These are phyloP conservation scores for Beauveria brongniartii DNA, from an alignment of 2,329 filamentous ascomycete genomes.

Conservation along the genomic window DNA sequence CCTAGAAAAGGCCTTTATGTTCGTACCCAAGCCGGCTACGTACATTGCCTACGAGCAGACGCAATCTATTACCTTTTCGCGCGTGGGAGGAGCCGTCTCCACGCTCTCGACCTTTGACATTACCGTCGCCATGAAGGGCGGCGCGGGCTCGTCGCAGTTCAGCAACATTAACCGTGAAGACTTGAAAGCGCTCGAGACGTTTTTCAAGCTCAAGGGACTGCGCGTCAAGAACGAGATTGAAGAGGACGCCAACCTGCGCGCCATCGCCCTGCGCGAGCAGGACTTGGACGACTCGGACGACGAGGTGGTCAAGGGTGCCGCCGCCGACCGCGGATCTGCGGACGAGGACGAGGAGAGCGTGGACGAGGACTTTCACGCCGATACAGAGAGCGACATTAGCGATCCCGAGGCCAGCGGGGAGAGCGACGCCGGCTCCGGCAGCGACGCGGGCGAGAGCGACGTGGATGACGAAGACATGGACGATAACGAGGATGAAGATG, in stretches of 20 bases:
- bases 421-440: constrained; percentile 54
- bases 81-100: constrained; percentile 87
- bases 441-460: constrained; percentile 40
- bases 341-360: constrained; percentile 94
- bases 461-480: constrained; percentile 37
- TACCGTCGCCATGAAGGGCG: constrained; percentile 80
- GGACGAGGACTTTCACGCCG: constrained; percentile 91
- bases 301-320: constrained; percentile 56
- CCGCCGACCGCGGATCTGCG: constrained; percentile 76
- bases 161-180: constrained; percentile 99
- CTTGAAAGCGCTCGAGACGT: constrained; percentile 89
- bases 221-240: constrained; percentile 98
- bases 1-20: constrained; percentile 97
- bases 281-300: constrained; percentile 80
- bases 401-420: constrained; percentile 89
- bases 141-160: constrained; percentile 86
- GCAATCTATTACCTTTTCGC: constrained; percentile 85
- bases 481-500: constrained; percentile 34
- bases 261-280: constrained; percentile 75
- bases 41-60: constrained; percentile 96
- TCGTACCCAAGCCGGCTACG: constrained; percentile 94
- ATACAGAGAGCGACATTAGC: constrained; percentile 89
- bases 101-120: constrained; percentile 96
- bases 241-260: constrained; percentile 75
- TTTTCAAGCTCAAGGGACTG: constrained; percentile 93